phyloP scores from a whole-genome alignment of 2,329 filamentous ascomycete species.

The Knoxdaviesia capensis region DNA sequence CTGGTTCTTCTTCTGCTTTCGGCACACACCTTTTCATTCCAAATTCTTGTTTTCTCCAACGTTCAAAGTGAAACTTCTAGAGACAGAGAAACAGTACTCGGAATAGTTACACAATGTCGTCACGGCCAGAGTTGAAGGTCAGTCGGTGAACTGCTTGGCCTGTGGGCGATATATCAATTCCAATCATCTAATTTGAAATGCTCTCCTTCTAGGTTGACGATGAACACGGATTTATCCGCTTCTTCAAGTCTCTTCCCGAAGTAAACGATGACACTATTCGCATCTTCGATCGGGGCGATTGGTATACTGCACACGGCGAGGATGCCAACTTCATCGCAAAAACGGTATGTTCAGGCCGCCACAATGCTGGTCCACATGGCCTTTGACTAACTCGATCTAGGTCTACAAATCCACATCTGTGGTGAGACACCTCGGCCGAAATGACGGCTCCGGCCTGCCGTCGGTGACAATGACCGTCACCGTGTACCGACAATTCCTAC shows the following conservation, averaged over 20 bases:
- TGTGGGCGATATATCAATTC: too few species aligned
- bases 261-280: constrained; percentile 59
- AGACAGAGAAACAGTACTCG: neutral
- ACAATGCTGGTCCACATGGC: too few species aligned
- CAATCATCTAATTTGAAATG: too few species aligned
- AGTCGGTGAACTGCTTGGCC: neutral
- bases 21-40: neutral
- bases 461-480: constrained; percentile 93
- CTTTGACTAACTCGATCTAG: constrained; percentile 15
- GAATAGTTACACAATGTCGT: constrained; percentile 34
- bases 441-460: constrained; percentile 63
- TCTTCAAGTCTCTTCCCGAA: constrained; percentile 68
- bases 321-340: constrained; percentile 70
- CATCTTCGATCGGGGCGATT: constrained; percentile 87
- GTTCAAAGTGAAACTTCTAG: neutral
- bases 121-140: constrained; percentile 53
- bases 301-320: constrained; percentile 81
- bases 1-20: neutral
- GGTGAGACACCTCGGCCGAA: constrained; percentile 69
- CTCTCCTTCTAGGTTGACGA: constrained; percentile 55
- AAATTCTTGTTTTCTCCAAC: neutral
- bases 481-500: constrained; percentile 85
- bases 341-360: constrained; percentile 27
- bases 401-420: constrained; percentile 98
- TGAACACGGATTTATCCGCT: constrained; percentile 89